Evolutionary conservation across 495 filamentous ascomycete genomes (phyloP).

Genomic region (Parmelia sp.): DNA sequence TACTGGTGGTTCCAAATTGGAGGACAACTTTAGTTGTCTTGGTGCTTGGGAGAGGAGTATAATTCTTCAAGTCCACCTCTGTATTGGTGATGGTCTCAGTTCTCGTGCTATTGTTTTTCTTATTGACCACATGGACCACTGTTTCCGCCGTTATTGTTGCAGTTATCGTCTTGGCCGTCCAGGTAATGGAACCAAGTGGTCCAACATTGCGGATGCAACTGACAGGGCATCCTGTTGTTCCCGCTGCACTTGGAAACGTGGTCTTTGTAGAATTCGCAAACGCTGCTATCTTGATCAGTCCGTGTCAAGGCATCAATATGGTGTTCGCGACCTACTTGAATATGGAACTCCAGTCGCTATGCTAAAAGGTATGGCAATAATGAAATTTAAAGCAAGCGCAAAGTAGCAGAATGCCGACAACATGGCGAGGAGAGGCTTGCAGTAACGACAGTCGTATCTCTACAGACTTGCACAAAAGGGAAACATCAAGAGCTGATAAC

Average conservation of each 20-base stretch:
- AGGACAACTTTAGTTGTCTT: constrained; percentile 10
- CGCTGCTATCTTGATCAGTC: neutral
- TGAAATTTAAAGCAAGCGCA: neutral
- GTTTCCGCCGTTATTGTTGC: constrained; percentile 13
- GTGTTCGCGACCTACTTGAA: constrained; percentile 1
- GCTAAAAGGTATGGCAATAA: neutral
- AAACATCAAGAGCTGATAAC: neutral
- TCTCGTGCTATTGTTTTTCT: constrained; percentile 6
- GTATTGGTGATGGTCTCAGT: constrained; percentile 8
- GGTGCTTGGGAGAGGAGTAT: neutral
- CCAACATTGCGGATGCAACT: neutral
- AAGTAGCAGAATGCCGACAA: neutral
- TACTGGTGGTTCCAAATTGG: constrained; percentile 8
- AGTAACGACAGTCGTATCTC: neutral
- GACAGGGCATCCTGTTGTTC: neutral
- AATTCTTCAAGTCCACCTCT: constrained; percentile 6
- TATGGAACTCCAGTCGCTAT: neutral
- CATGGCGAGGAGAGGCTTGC: neutral
- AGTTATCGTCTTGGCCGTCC: neutral
- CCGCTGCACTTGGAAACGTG: neutral
- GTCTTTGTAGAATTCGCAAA: constrained; percentile 8
- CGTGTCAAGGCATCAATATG: neutral
- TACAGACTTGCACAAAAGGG: neutral
- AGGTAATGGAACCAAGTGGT: constrained; percentile 4
- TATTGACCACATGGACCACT: constrained; percentile 5